These are phyloP conservation scores for Aspergillus clavatus DNA, from an alignment of 2,329 filamentous ascomycete genomes.

Conservation along the genomic window DNA sequence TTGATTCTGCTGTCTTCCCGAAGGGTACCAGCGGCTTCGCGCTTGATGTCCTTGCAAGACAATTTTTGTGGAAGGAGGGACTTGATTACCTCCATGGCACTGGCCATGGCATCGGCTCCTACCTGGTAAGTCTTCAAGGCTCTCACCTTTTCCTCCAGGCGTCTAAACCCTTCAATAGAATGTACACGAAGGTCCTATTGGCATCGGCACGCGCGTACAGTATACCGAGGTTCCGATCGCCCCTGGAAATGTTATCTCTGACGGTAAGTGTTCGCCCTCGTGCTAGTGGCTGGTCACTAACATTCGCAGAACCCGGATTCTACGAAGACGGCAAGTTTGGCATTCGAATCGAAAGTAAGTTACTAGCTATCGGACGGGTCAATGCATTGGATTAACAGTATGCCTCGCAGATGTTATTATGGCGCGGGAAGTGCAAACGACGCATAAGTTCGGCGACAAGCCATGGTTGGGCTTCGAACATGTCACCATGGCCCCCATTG, in stretches of 20 bases:
- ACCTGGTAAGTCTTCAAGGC: conserved; percentile 47
- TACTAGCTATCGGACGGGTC: neutral
- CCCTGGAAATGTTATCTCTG: conserved; percentile 90
- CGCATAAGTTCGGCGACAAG: conserved; percentile 86
- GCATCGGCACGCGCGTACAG: conserved; percentile 85
- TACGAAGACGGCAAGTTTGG: conserved; percentile 95
- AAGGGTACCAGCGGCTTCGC: conserved; percentile 94
- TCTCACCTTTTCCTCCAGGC: neutral
- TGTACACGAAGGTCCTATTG: conserved; percentile 95
- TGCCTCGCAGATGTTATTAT: conserved; percentile 67
- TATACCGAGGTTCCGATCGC: conserved; percentile 86
- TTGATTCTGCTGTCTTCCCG: conserved; percentile 83
- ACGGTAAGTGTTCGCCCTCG: conserved; percentile 43
- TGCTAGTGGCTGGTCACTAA: conserved; percentile 6
- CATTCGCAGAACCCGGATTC: conserved; percentile 71
- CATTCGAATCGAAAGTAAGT: conserved; percentile 80
- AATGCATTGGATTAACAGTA: conserved; percentile 7
- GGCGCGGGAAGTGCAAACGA: conserved; percentile 81
- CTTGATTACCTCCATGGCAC: conserved; percentile 96
- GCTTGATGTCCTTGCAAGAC: conserved; percentile 79
- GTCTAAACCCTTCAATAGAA: conserved; percentile 49
- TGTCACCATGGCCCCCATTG: conserved; percentile 95
- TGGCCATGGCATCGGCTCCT: conserved; percentile 92
- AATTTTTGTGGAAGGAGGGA: conserved; percentile 88
- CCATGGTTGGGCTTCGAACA: conserved; percentile 93